Conservation (phyloP, 108 stramenopile species). For the Nitzschia sp. region DNA sequence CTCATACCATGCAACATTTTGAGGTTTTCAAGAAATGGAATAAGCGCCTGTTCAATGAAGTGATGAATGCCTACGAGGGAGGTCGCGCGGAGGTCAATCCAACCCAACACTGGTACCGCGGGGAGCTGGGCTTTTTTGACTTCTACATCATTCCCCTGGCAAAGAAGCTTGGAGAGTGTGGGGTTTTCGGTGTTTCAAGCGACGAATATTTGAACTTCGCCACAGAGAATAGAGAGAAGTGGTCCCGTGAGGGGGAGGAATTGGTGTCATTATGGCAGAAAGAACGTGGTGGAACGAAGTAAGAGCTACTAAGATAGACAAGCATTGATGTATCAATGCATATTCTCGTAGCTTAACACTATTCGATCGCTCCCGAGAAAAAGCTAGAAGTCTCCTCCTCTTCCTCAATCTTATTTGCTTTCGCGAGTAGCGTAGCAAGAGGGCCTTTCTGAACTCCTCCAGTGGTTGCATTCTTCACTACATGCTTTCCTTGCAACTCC, state of each 20-base stretch:
- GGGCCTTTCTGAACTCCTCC: not conserved
- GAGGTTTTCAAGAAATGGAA: conserved; percentile 39
- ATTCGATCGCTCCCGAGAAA: not conserved
- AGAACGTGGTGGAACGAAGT: too few species aligned
- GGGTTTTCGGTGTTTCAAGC: conserved; percentile 47
- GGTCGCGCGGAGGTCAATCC: conserved; percentile 45
- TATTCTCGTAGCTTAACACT: not conserved
- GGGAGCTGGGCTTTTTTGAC: conserved; percentile 52
- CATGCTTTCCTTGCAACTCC: not conserved
- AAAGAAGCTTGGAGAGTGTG: conserved; percentile 45
- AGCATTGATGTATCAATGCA: too few species aligned
- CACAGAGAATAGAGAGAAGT: conserved; percentile 36
- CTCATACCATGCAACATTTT: conserved; percentile 54
- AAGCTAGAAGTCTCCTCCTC: not conserved
- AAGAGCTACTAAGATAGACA: too few species aligned
- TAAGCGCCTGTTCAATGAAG: conserved; percentile 44
- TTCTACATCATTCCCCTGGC: conserved; percentile 53
- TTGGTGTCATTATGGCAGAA: not conserved
- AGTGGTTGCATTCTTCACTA: not conserved
- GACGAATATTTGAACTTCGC: conserved; percentile 41
- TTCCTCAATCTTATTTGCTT: not conserved
- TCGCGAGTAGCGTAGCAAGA: not conserved
- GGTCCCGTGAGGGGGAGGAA: conserved; percentile 36
- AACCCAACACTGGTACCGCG: conserved; percentile 45
- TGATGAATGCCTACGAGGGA: conserved; percentile 36